A percentile compares a stretch with the other conserved stretches of the same genome.
Conservation (phyloP, 352 stramenopile genomes). For the Phytophthora fragariaefolia region DNA sequence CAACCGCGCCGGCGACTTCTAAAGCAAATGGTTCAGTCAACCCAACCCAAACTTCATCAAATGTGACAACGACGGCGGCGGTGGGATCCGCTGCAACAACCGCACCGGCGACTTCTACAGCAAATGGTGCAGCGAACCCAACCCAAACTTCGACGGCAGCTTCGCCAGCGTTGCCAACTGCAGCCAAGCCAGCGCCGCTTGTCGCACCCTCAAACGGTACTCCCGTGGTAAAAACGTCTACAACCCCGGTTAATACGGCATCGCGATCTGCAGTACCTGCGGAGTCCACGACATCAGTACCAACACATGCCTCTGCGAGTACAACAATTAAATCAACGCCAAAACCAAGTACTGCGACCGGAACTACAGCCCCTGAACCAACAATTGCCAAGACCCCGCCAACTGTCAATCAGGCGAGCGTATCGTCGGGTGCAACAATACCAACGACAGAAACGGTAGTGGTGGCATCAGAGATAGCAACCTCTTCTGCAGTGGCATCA, state of each 20-base stretch:
- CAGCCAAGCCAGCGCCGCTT: not conserved
- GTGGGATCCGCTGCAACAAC: conserved; percentile 3
- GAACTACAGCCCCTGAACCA: not conserved
- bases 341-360: not conserved
- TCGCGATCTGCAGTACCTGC: not conserved
- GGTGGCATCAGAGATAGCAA: not conserved
- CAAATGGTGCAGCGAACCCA: conserved; percentile 7
- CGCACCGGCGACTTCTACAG: not conserved
- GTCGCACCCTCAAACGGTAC: not conserved
- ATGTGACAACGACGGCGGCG: conserved; percentile 10
- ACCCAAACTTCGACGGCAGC: conserved; percentile 8
- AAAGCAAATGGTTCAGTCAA: conserved; percentile 4
- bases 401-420: not conserved
- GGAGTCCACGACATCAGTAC: not conserved
- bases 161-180: not conserved
- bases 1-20: not conserved
- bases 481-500: not conserved
- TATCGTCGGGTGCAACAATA: not conserved
- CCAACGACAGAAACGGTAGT: not conserved
- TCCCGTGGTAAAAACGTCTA: not conserved
- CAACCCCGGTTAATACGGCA: not conserved
- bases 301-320: conserved; percentile 1
- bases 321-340: not conserved
- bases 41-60: conserved; percentile 14
- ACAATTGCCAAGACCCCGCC: not conserved